Evolutionary conservation across 331 rosid genomes (phyloP), one percentile per base, ranked within the genome.

Genomic region (Prunus yedoensis): DNA sequence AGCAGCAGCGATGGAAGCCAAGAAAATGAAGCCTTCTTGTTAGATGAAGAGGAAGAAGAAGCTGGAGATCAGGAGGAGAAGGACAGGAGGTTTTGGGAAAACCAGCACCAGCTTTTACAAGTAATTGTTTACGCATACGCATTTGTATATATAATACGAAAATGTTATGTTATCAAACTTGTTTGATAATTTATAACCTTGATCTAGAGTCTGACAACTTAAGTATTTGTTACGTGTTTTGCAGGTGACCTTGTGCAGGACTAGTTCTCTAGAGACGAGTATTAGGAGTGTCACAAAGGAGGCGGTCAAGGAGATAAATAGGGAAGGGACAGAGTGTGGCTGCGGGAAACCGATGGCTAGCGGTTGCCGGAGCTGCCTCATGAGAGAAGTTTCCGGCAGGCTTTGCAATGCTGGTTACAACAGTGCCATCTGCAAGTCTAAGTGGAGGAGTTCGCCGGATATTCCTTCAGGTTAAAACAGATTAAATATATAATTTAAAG

Each of bases 351-450:
- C 46, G 10, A 57, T 76, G 75, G 54, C 69, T 3, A 68, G 38
- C 12, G 74, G 74, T 59, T 91, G 96, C 78, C 75, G 87, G 79
- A 85, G 66, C 50, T 91, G 98, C 81, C 77, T 91, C 6, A 76
- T 89, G 88, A 87, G 79, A 27, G 92, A 91, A 76, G 85, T 91
- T 80, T 88, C 92, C 18, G 74, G 78, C 62, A 77, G 87, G 8
- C 93, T 94, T 47, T 85, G 85, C 58, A 84, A 77, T 41, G 84
- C 78, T 3, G 93, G 95, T 46, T 87, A 64, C 77, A 77, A 87
- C 62, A 82, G 84, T 65, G 93, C 98, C 79, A 73, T 91, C 53
- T 94, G 98, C 82, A 90, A 85, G 80, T 87, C 98, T 0, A 91
- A 86, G 68, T 94, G 98, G 98, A 89, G 85, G 79, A 86, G 82